Evolutionary conservation across 192 early-diverging fungal species (phyloP).

Genomic region (Rhizophagus sp.): DNA sequence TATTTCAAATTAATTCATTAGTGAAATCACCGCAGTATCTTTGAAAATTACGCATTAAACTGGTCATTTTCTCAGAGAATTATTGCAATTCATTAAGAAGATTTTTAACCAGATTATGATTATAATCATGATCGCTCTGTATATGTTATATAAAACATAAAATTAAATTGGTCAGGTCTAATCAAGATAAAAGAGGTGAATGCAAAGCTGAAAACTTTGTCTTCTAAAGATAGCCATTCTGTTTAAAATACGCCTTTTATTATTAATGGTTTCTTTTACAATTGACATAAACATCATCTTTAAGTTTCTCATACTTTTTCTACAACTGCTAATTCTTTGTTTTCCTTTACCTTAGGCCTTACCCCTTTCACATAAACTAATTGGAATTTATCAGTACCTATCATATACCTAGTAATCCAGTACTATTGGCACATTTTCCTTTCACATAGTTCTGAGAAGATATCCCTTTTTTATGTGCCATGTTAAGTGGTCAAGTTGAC

Average conservation of each 20-base stretch:
- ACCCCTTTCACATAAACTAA: background rate
- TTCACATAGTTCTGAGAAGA: slow-evolving; percentile 4
- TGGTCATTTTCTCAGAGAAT: slow-evolving; percentile 8
- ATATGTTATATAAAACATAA: too few species aligned
- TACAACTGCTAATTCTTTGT: slow-evolving; percentile 3
- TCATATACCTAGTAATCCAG: too few species aligned
- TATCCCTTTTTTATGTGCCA: too few species aligned
- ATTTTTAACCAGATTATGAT: slow-evolving; percentile 21
- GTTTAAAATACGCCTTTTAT: background rate
- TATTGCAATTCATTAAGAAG: slow-evolving; percentile 8
- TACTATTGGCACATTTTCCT: too few species aligned
- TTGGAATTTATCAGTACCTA: slow-evolving; percentile 16
- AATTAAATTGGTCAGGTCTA: too few species aligned
- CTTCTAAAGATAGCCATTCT: background rate
- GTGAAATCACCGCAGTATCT: slow-evolving; percentile 12
- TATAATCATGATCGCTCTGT: too few species aligned
- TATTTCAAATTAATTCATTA: slow-evolving; percentile 10
- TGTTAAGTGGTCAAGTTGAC: too few species aligned
- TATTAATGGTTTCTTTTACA: background rate
- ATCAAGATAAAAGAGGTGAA: background rate
- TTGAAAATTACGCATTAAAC: slow-evolving; percentile 10
- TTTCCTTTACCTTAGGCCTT: background rate
- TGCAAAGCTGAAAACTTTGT: background rate
- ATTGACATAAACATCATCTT: too few species aligned
- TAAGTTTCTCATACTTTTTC: slow-evolving; percentile 6